A percentile compares a stretch with the other conserved stretches of the same genome.
Evolutionary conservation across 2,329 filamentous ascomycete species (phyloP).

Genomic region (Botrytis medusae): DNA sequence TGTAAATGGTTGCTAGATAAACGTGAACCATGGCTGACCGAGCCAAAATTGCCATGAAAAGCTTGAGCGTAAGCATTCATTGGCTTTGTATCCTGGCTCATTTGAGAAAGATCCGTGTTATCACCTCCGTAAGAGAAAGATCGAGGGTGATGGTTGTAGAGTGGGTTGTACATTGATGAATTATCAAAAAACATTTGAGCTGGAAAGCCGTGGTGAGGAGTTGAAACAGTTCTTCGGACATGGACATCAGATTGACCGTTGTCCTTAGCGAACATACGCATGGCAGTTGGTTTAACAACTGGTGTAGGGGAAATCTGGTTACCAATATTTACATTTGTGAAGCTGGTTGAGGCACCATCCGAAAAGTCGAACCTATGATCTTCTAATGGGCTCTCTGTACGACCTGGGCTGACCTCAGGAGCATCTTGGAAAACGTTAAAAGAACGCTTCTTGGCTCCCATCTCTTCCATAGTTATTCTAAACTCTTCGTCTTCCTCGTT

Average conservation of each 20-base stretch:
- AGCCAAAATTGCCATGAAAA: conserved; percentile 29
- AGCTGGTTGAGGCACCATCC: conserved; percentile 30
- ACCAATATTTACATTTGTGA: conserved; percentile 22
- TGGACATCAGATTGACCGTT: conserved; percentile 29
- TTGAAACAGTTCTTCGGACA: conserved; percentile 28
- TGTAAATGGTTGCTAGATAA: conserved; percentile 15
- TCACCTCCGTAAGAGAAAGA: conserved; percentile 28
- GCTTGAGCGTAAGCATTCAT: conserved; percentile 20
- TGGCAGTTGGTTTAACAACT: conserved; percentile 28
- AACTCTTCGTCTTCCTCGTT: conserved; percentile 40
- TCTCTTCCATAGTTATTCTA: conserved; percentile 34
- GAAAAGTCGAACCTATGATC: conserved; percentile 37
- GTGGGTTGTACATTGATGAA: conserved; percentile 33
- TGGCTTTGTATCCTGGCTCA: conserved; percentile 7
- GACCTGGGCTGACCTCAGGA: conserved; percentile 35
- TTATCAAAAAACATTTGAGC: conserved; percentile 34
- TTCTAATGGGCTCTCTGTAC: conserved; percentile 39
- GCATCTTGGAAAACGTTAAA: conserved; percentile 38
- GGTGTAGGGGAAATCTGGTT: conserved; percentile 34
- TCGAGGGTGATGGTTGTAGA: conserved; percentile 34
- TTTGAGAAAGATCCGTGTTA: conserved; percentile 7
- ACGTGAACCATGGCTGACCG: conserved; percentile 20
- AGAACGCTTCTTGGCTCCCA: conserved; percentile 34
- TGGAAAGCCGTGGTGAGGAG: conserved; percentile 31
- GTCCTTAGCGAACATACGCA: conserved; percentile 34